Evolutionary conservation across 1,284 basidiomycete species (phyloP).

Genomic region (Neotropicomus parvogracilis): DNA sequence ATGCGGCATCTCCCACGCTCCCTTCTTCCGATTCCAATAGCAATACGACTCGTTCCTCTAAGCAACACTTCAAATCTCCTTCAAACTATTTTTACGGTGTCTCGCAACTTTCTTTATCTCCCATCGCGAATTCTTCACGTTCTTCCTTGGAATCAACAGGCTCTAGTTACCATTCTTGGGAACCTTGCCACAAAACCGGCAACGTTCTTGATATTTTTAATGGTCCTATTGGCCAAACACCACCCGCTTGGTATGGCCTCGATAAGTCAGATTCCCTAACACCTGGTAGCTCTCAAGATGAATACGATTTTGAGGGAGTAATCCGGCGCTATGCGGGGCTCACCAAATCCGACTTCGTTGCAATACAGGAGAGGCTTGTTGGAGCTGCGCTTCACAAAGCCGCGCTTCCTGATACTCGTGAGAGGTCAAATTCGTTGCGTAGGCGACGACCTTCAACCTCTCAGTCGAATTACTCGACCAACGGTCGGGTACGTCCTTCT

Average conservation of each 20-base stretch:
- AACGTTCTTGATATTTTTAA: constrained; percentile 50
- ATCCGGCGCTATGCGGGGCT: constrained; percentile 62
- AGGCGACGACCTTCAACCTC: constrained; percentile 75
- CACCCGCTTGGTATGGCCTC: constrained; percentile 61
- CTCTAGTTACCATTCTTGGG: constrained; percentile 80
- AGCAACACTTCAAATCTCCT: constrained; percentile 45
- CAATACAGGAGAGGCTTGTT: constrained; percentile 71
- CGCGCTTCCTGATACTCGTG: constrained; percentile 50
- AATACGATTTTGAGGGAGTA: constrained; percentile 62
- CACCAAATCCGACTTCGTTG: constrained; percentile 61
- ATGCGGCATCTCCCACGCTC: constrained; percentile 52
- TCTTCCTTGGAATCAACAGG: constrained; percentile 74
- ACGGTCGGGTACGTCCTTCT: constrained; percentile 46
- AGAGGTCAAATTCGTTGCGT: constrained; percentile 57
- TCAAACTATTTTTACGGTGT: constrained; percentile 51
- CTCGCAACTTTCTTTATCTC: constrained; percentile 59
- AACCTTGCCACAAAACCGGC: constrained; percentile 54
- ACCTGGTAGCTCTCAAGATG: constrained; percentile 48
- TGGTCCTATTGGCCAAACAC: constrained; percentile 41
- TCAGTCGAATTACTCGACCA: constrained; percentile 66
- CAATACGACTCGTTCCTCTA: constrained; percentile 48
- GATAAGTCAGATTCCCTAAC: constrained; percentile 47
- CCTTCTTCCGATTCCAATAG: constrained; percentile 28
- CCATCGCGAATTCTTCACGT: constrained; percentile 67
- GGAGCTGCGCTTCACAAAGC: constrained; percentile 55